Conservation (phyloP, 2,329 filamentous ascomycete genomes). For the Paramyrothecium sp. region DNA sequence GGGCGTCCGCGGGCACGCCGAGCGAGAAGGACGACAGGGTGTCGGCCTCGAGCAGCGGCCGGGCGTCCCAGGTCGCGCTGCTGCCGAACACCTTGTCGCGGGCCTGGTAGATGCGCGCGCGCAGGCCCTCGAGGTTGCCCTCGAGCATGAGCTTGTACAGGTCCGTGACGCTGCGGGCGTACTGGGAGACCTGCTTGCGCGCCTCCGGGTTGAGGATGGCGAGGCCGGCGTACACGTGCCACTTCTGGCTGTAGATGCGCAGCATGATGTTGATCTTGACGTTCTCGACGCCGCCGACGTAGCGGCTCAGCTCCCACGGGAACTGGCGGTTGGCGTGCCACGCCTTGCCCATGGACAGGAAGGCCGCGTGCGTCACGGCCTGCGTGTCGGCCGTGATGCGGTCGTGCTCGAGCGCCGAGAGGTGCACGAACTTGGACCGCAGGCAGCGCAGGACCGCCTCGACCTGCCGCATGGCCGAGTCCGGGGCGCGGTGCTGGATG, state of each 20-base stretch:
- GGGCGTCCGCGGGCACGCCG: slow-evolving; percentile 61
- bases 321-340: slow-evolving; percentile 96
- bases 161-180: slow-evolving; percentile 87
- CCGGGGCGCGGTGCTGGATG: slow-evolving; percentile 86
- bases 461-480: slow-evolving; percentile 74
- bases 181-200: slow-evolving; percentile 89
- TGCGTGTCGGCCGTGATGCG: slow-evolving; percentile 98
- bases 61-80: slow-evolving; percentile 55
- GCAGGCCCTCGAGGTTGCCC: slow-evolving; percentile 74
- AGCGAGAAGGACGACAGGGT: slow-evolving; percentile 88
- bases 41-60: slow-evolving; percentile 75
- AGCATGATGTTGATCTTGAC: slow-evolving; percentile 98
- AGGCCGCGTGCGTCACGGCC: slow-evolving; percentile 95
- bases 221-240: slow-evolving; percentile 98
- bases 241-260: slow-evolving; percentile 97
- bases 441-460: slow-evolving; percentile 81
- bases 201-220: slow-evolving; percentile 96
- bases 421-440: slow-evolving; percentile 79
- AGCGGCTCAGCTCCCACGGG: slow-evolving; percentile 94
- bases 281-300: slow-evolving; percentile 96
- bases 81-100: slow-evolving; percentile 77
- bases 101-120: slow-evolving; percentile 63
- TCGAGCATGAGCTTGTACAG: slow-evolving; percentile 97
- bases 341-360: slow-evolving; percentile 95
- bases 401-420: slow-evolving; percentile 86